These are phyloP conservation scores for Penicillium silybi DNA, from an alignment of 495 filamentous ascomycete genomes.

Conservation along the genomic window DNA sequence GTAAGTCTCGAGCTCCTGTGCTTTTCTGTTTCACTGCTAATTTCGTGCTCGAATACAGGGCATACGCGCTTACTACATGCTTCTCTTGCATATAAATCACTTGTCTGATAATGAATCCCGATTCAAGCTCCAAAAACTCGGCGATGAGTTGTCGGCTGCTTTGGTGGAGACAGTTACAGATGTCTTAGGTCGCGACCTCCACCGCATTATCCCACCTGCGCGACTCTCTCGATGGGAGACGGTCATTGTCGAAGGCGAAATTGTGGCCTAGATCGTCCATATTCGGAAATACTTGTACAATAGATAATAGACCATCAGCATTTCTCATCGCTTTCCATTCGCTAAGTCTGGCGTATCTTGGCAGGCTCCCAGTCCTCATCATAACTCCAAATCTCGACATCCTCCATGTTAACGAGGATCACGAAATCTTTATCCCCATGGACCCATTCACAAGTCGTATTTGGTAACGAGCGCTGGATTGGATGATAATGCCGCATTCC, in stretches of 20 bases:
- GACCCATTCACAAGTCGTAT: background rate
- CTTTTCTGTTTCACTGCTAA: background rate
- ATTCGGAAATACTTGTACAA: background rate
- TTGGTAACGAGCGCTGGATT: background rate
- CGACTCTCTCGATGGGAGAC: background rate
- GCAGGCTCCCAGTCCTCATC: background rate
- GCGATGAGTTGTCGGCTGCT: background rate
- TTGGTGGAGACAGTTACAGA: background rate
- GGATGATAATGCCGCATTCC: background rate
- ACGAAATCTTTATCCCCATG: background rate
- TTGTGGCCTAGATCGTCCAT: background rate
- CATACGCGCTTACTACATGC: background rate
- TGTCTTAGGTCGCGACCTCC: conserved; percentile 3
- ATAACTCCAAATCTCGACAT: background rate
- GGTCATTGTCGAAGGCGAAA: background rate
- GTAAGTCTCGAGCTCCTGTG: background rate
- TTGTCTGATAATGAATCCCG: background rate
- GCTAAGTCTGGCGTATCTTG: background rate
- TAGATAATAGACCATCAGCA: background rate
- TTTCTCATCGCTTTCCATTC: background rate
- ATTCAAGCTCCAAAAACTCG: background rate
- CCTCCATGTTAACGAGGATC: background rate
- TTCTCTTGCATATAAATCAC: background rate
- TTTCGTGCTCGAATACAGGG: background rate
- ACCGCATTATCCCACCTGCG: background rate